These are phyloP conservation scores for Solanum etuberosum DNA, from an alignment of 257 asterid species.

Conservation along the genomic window DNA sequence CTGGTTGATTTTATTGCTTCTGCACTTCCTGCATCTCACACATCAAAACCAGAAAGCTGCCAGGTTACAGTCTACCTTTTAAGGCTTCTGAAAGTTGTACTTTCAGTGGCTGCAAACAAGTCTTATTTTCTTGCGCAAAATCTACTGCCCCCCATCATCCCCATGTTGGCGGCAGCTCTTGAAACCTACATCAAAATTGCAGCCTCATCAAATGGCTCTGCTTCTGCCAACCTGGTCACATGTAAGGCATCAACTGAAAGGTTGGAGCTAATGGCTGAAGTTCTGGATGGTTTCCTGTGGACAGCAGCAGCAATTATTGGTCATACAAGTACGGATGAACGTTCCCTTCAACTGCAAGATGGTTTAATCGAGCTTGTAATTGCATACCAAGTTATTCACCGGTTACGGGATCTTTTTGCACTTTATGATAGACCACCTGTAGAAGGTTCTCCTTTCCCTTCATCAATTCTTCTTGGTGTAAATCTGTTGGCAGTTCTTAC, in stretches of 20 bases:
- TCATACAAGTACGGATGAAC: constrained; percentile 46
- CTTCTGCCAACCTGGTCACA: constrained; percentile 36
- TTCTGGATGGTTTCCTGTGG: constrained; percentile 80
- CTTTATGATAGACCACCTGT: constrained; percentile 95
- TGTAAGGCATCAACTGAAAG: constrained; percentile 53
- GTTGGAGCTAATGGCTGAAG: constrained; percentile 61
- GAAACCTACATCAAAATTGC: constrained; percentile 91
- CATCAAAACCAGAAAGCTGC: constrained; percentile 91
- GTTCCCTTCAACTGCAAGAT: constrained; percentile 75
- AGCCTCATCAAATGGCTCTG: constrained; percentile 58
- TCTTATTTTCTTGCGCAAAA: constrained; percentile 92
- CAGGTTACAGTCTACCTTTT: constrained; percentile 74
- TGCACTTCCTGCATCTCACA: constrained; percentile 95
- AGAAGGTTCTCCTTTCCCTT: constrained; percentile 96
- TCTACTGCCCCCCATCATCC: constrained; percentile 89
- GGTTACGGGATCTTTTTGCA: constrained; percentile 90
- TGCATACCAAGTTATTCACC: constrained; percentile 83
- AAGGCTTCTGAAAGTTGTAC: constrained; percentile 68
- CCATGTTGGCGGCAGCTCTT: constrained; percentile 91
- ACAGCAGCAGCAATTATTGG: constrained; percentile 67
- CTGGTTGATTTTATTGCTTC: constrained; percentile 95
- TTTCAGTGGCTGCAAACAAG: constrained; percentile 52
- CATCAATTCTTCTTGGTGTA: constrained; percentile 78
- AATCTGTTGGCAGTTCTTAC: constrained; percentile 70
- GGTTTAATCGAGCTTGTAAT: constrained; percentile 84